These are phyloP conservation scores for Oenanthe javanica DNA, from an alignment of 140 eudicot genomes.

Conservation along the genomic window DNA sequence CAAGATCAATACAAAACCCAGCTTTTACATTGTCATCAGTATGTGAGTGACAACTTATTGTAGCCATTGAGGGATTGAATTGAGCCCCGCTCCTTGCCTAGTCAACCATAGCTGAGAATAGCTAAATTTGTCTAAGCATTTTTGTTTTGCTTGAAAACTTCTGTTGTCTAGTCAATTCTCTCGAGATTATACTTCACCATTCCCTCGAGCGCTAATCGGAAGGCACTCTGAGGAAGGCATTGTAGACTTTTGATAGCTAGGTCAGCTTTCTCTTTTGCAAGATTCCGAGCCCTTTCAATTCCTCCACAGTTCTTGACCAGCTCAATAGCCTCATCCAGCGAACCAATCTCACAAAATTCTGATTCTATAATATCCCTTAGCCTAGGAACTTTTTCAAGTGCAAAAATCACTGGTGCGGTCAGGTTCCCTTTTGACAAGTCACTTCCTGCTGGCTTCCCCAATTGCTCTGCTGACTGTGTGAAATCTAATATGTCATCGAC, in stretches of 20 bases:
- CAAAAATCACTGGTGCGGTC: conserved; percentile 87
- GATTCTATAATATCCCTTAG: conserved; percentile 75
- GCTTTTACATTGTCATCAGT: neutral
- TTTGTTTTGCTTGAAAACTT: neutral
- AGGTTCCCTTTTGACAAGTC: conserved; percentile 90
- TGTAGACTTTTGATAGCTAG: conserved; percentile 53
- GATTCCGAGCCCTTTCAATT: conserved; percentile 53
- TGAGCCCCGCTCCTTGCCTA: neutral
- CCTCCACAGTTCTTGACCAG: conserved; percentile 68
- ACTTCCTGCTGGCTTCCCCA: conserved; percentile 89
- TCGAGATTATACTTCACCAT: conserved; percentile 76
- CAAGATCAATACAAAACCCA: neutral
- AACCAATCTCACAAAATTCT: conserved; percentile 68
- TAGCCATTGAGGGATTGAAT: neutral
- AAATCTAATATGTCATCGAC: conserved; percentile 93
- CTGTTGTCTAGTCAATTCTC: conserved; percentile 43
- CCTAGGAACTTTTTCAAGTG: conserved; percentile 56
- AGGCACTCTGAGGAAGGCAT: conserved; percentile 66
- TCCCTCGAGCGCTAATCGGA: conserved; percentile 60
- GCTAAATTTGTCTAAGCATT: neutral
- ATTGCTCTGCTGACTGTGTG: conserved; percentile 86
- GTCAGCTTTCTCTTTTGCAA: conserved; percentile 73
- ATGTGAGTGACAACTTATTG: neutral
- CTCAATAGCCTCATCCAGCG: conserved; percentile 63
- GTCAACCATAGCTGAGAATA: neutral